A percentile compares a stretch with the other conserved stretches of the same genome.
Evolutionary conservation across 2,329 filamentous ascomycete genomes (phyloP).

Genomic region (Boeremia lycopersici): DNA sequence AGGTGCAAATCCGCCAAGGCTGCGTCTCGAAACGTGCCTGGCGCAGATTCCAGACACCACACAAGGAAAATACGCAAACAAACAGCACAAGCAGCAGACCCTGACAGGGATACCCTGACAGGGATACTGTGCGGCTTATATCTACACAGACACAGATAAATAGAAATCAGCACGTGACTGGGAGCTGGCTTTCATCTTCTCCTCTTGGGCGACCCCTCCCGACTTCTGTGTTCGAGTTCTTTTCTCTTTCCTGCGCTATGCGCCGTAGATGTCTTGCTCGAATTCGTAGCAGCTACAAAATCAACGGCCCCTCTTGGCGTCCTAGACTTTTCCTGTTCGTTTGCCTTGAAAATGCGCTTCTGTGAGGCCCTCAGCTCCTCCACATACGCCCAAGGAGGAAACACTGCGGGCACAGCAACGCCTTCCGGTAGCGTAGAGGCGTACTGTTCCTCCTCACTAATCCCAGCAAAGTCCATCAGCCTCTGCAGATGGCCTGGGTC

Average conservation of each 20-base stretch:
- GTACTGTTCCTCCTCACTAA: constrained; percentile 66
- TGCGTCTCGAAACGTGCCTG: neutral
- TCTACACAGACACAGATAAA: neutral
- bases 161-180: neutral
- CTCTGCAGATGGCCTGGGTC: constrained; percentile 77
- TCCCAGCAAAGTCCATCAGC: constrained; percentile 71
- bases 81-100: neutral
- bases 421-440: constrained; percentile 59
- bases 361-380: constrained; percentile 51
- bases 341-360: constrained; percentile 43
- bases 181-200: constrained; percentile 21
- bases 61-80: no score
- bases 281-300: constrained; percentile 42
- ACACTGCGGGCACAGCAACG: constrained; percentile 48
- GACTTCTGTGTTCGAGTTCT: constrained; percentile 38
- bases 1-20: constrained; percentile 8
- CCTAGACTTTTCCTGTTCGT: constrained; percentile 39
- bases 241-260: constrained; percentile 36
- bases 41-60: neutral
- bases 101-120: neutral
- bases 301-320: constrained; percentile 39
- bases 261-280: constrained; percentile 20
- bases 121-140: neutral
- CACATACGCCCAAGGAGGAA: constrained; percentile 52
- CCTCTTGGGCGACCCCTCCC: constrained; percentile 41